Percentiles rank a stretch among this genome's conserved stretches.
These are phyloP conservation scores for Letharia lupina DNA, from an alignment of 495 filamentous ascomycete species.

Conservation along the genomic window DNA sequence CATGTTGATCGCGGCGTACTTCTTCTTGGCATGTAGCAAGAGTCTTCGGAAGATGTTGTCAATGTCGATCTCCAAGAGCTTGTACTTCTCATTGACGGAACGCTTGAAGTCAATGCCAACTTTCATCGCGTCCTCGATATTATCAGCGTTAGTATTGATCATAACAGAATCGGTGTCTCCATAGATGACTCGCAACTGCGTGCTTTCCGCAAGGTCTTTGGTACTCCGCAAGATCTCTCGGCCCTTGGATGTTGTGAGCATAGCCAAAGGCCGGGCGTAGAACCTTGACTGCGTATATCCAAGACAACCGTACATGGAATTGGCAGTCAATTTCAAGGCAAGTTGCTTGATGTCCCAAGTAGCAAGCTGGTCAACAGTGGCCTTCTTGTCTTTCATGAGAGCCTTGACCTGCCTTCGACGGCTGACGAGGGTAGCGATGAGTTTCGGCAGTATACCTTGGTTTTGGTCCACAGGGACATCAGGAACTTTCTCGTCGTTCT, in stretches of 20 bases:
- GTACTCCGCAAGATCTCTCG: slow-evolving; percentile 95
- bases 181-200: slow-evolving; percentile 85
- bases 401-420: slow-evolving; percentile 86
- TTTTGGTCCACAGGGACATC: slow-evolving; percentile 65
- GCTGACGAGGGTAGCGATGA: slow-evolving; percentile 83
- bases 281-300: slow-evolving; percentile 94
- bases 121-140: slow-evolving; percentile 80
- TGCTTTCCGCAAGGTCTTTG: slow-evolving; percentile 86
- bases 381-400: slow-evolving; percentile 88
- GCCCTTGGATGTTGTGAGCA: slow-evolving; percentile 94
- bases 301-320: slow-evolving; percentile 99
- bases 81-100: slow-evolving; percentile 82
- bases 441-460: slow-evolving; percentile 74
- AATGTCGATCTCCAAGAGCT: slow-evolving; percentile 89
- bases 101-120: slow-evolving; percentile 76
- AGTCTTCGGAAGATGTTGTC: slow-evolving; percentile 95
- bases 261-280: slow-evolving; percentile 87
- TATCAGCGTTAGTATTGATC: slow-evolving; percentile 97
- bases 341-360: slow-evolving; percentile 99
- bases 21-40: slow-evolving; percentile 95
- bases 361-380: slow-evolving; percentile 75
- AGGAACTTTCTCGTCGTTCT: slow-evolving; percentile 68
- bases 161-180: slow-evolving; percentile 99
- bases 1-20: slow-evolving; percentile 95
- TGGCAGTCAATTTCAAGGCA: slow-evolving; percentile 92